Evolutionary conservation across 805 yeast genomes (phyloP).

Genomic region (Hanseniaspora nectarophila): DNA sequence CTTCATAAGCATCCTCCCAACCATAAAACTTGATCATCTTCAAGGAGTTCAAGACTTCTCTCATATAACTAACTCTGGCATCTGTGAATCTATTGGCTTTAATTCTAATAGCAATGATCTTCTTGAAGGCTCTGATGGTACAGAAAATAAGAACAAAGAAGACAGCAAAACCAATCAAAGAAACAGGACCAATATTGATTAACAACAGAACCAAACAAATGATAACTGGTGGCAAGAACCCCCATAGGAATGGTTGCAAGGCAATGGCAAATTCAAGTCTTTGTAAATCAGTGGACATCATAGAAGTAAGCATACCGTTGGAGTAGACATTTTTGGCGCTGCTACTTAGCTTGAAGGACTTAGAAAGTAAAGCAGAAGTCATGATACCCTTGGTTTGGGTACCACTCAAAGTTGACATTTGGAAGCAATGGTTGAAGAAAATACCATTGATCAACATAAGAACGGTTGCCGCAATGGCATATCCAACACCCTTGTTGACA

Average conservation of each 20-base stretch:
- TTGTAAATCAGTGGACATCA: slow-evolving; percentile 68
- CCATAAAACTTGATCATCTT: slow-evolving; percentile 70
- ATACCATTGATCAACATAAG: slow-evolving; percentile 34
- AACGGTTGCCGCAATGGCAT: slow-evolving; percentile 41
- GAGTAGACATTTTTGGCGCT: slow-evolving; percentile 43
- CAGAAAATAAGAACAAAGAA: slow-evolving; percentile 37
- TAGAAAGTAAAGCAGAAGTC: slow-evolving; percentile 52
- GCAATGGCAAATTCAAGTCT: slow-evolving; percentile 59
- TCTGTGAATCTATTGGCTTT: slow-evolving; percentile 52
- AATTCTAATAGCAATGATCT: slow-evolving; percentile 41
- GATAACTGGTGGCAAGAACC: slow-evolving; percentile 35
- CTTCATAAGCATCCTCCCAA: slow-evolving; percentile 69
- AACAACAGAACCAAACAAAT: slow-evolving; percentile 51
- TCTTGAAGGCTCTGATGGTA: slow-evolving; percentile 36
- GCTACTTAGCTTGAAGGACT: slow-evolving; percentile 47
- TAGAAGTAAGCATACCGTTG: slow-evolving; percentile 52
- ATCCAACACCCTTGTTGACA: slow-evolving; percentile 45
- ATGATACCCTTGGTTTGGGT: slow-evolving; percentile 54
- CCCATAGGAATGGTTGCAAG: slow-evolving; percentile 46
- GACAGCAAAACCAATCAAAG: slow-evolving; percentile 54
- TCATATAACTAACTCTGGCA: slow-evolving; percentile 46
- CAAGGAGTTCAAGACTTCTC: slow-evolving; percentile 50
- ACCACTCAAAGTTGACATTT: slow-evolving; percentile 46
- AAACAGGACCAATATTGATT: slow-evolving; percentile 55
- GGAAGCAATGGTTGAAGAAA: slow-evolving; percentile 41